Conservation (phyloP, 306 rosid species). For the Betula pendula region DNA sequence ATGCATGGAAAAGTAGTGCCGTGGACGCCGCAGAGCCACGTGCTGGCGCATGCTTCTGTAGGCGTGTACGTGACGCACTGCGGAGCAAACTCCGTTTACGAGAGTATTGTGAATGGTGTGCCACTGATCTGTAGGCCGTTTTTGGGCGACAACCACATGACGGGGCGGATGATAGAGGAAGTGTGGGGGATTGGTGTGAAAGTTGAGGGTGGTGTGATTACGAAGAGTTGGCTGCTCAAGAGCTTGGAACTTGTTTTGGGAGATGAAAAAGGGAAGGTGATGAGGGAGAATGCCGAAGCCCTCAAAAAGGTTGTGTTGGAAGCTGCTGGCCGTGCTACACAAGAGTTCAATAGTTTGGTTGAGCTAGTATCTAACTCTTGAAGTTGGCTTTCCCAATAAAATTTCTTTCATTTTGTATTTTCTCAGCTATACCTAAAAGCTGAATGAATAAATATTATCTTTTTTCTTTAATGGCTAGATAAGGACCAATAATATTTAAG, state of each 20-base stretch:
- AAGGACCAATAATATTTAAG: too few species aligned
- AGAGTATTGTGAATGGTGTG: constrained; percentile 47
- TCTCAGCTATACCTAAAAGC: too few species aligned
- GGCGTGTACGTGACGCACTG: constrained; percentile 51
- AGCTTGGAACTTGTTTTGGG: constrained; percentile 40
- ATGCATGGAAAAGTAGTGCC: constrained; percentile 38
- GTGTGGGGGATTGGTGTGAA: constrained; percentile 51
- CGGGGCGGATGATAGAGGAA: constrained; percentile 36
- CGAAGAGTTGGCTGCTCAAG: constrained; percentile 37
- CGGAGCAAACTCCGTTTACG: constrained; percentile 49
- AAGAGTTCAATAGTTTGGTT: constrained; percentile 23
- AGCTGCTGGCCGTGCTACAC: constrained; percentile 32
- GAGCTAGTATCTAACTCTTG: constrained; percentile 6
- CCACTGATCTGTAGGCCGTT: constrained; percentile 54
- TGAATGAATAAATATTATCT: too few species aligned
- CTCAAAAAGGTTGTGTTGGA: constrained; percentile 20
- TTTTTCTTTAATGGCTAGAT: too few species aligned
- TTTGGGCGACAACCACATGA: constrained; percentile 44
- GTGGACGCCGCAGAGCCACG: constrained; percentile 54
- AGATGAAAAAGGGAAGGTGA: constrained; percentile 34
- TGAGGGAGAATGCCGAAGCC: constrained; percentile 30
- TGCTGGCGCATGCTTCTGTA: constrained; percentile 41
- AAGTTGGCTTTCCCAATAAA: too few species aligned
- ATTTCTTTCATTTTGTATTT: too few species aligned
- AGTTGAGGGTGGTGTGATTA: constrained; percentile 45